A percentile compares a stretch with the other conserved stretches of the same genome.
Conservation (phyloP, 441 rosid species). For the Populus hybrid region DNA sequence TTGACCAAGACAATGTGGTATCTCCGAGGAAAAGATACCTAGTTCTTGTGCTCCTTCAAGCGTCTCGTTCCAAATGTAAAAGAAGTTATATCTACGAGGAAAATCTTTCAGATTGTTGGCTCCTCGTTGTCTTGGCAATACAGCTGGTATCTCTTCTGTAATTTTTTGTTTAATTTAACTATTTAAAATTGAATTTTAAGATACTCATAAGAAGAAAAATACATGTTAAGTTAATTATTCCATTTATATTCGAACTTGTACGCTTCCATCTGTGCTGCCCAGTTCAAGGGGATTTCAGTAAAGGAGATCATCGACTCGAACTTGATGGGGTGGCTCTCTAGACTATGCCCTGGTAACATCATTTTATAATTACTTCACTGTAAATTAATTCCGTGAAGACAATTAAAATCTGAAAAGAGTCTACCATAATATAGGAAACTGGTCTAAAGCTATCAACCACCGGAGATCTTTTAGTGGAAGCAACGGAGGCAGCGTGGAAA, state of each 20-base stretch:
- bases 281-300: neutral
- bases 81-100: neutral
- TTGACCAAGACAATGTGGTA: neutral
- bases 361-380: neutral
- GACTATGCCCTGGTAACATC: neutral
- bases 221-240: no score
- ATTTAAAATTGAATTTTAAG: neutral
- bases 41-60: no score
- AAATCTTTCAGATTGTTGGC: neutral
- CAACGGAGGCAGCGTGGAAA: constrained; percentile 25
- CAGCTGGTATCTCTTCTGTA: neutral
- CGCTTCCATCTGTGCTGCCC: neutral
- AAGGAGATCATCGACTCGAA: neutral
- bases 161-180: no score
- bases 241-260: neutral
- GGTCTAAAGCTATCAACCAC: neutral
- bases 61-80: neutral
- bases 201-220: no score
- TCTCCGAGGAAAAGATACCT: no score
- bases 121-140: neutral
- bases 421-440: neutral
- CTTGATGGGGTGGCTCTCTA: neutral
- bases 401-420: neutral
- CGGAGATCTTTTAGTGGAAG: constrained; percentile 19
- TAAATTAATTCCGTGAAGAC: neutral